These are phyloP conservation scores for Aureobasidium sp. DNA, from an alignment of 2,329 filamentous ascomycete species.

Conservation along the genomic window DNA sequence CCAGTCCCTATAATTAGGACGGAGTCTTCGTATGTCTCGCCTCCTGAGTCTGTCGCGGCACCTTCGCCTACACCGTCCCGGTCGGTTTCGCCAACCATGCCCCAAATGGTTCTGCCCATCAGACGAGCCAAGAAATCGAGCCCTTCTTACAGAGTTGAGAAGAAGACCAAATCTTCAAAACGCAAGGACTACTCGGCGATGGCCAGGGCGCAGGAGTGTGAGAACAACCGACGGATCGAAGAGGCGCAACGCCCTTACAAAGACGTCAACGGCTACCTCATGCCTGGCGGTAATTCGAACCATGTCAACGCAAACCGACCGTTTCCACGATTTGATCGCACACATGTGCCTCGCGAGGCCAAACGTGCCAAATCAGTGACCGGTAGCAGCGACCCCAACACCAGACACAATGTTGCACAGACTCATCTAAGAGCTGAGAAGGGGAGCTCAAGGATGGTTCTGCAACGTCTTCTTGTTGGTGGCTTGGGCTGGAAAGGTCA, in stretches of 20 bases:
- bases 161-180: not conserved
- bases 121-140: not conserved
- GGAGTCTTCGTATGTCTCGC: not conserved
- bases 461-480: not conserved
- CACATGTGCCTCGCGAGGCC: not conserved
- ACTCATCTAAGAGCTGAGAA: slow-evolving; percentile 1
- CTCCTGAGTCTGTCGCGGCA: not conserved
- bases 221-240: not conserved
- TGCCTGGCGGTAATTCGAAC: not conserved
- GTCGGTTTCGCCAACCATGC: not conserved
- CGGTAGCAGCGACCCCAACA: not conserved
- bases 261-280: not conserved
- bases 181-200: not conserved
- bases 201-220: not conserved
- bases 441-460: not conserved
- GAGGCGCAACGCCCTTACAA: not conserved
- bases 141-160: not conserved
- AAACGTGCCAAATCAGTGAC: not conserved
- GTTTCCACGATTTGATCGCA: not conserved
- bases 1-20: not conserved
- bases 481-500: not conserved
- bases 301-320: not conserved
- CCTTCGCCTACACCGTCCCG: not conserved
- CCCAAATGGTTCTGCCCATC: not conserved
- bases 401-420: slow-evolving; percentile 1